Evolutionary conservation across 306 rosid species (phyloP), one percentile per base, ranked within the genome.

Genomic region (Leucaena leucocephala): DNA sequence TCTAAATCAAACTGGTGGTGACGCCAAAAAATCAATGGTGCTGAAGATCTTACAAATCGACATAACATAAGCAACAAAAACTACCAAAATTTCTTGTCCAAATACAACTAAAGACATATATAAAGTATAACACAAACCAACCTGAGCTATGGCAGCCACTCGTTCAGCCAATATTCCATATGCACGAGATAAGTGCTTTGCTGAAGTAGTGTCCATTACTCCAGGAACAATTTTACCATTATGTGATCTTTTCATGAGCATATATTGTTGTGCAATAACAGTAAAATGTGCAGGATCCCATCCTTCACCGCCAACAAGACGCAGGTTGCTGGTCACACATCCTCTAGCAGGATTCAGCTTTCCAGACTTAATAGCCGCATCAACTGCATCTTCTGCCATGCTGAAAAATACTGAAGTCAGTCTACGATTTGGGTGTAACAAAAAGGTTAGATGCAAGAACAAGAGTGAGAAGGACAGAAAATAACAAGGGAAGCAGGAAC

Each of bases 341-440:
- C 83, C 89, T 64, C 83, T 87, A 71, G 76, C 19, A 2, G 99
- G 90, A 74, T 83, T 87, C 80, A 96, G 91, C 87, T 90, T 91
- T 76, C 98, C 99, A 73, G 99, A 90, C 85, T 93, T 91, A 46
- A 96, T 91, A 39, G 99, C 98, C 63, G 92, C 90, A 81, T 90
- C 75, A 81, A 96, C 99, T 42, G 94, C 99, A 89, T 96, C 99
- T 91, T 93, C 99, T 82, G 99, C 98, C 99, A 96, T 96, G 87
- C 99, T 96, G 99, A 86, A 85, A 62, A 52, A 40, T 77, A 75
- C 27, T 80, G 9, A 35, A 68, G 79, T 83, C 68, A 89, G 83
- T 72, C 85, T 52, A 76, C 75, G 69, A 82, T 35, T 63, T 39
- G 57, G 16, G 44, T n/a, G 75, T 27, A 72, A 13, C 71, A 67